Conservation (phyloP, 352 stramenopile genomes). For the Peronosclerospora sorghi region DNA sequence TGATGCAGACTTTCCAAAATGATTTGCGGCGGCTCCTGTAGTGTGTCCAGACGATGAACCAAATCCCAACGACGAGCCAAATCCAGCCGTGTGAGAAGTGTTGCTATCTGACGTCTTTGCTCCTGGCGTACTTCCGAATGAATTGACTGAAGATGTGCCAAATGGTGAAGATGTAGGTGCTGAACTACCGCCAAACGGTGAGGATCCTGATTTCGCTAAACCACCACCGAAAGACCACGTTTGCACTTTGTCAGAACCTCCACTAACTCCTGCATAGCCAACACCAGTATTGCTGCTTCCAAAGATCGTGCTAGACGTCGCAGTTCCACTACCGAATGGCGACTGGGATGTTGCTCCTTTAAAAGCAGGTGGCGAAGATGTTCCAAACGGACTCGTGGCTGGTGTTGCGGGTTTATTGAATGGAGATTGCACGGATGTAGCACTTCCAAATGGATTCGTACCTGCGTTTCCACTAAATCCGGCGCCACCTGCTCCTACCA, state of each 20-base stretch:
- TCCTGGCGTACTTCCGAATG: conserved; percentile 14
- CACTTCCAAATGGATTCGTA: conserved; percentile 17
- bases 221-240: conserved; percentile 14
- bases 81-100: conserved; percentile 15
- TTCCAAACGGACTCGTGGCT: conserved; percentile 27
- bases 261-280: conserved; percentile 4
- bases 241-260: conserved; percentile 2
- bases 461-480: conserved; percentile 9
- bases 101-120: conserved; percentile 7
- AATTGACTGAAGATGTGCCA: conserved; percentile 5
- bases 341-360: conserved; percentile 10
- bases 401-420: conserved; percentile 18
- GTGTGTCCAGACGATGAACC: conserved; percentile 7
- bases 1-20: conserved; percentile 11
- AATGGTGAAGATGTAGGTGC: conserved; percentile 16
- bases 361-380: conserved; percentile 13
- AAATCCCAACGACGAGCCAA: conserved; percentile 9
- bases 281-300: conserved; percentile 4
- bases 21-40: conserved; percentile 4
- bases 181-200: conserved; percentile 15
- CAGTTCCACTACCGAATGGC: conserved; percentile 14
- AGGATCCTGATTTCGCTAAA: conserved; percentile 3
- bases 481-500: conserved; percentile 5
- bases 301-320: conserved; percentile 4
- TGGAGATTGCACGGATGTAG: conserved; percentile 6